These are phyloP conservation scores for Teratosphaeria gauchensis DNA, from an alignment of 2,329 filamentous ascomycete species.

Conservation along the genomic window DNA sequence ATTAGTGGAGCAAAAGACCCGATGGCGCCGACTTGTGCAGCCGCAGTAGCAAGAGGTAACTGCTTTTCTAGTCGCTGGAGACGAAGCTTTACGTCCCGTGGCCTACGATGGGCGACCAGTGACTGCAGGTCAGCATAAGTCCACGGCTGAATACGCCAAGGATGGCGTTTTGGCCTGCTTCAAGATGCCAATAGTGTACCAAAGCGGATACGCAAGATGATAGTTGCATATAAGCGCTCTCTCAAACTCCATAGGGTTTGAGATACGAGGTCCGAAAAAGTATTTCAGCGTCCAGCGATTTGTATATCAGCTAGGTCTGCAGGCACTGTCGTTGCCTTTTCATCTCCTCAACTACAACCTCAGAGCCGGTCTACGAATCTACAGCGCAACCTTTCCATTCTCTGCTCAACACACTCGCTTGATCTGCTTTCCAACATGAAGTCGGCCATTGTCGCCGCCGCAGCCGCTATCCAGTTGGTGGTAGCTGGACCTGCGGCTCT, in stretches of 20 bases:
- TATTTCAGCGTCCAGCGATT: neutral
- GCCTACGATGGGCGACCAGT: neutral
- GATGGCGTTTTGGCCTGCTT: neutral
- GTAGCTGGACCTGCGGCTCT: slow-evolving; percentile 7
- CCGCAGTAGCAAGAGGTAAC: neutral
- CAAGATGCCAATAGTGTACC: neutral
- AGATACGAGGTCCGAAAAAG: neutral
- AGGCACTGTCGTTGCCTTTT: neutral
- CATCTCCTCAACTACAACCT: neutral
- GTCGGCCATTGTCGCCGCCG: slow-evolving; percentile 7
- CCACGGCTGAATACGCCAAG: neutral
- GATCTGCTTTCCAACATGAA: slow-evolving; percentile 1
- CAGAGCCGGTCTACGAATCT: neutral
- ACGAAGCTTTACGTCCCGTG: neutral
- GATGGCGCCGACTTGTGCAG: neutral
- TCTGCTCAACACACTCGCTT: neutral
- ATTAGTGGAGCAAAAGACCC: neutral
- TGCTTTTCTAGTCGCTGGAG: neutral
- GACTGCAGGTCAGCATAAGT: neutral
- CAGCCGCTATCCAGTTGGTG: slow-evolving; percentile 10
- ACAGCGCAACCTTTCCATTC: neutral
- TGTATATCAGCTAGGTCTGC: neutral
- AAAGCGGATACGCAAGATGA: neutral
- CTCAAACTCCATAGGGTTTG: neutral
- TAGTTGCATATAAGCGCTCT: neutral